Percentiles rank a stretch among this genome's conserved stretches.
Evolutionary conservation across 2,329 filamentous ascomycete species (phyloP).

Genomic region (Aspergillus glaucus): DNA sequence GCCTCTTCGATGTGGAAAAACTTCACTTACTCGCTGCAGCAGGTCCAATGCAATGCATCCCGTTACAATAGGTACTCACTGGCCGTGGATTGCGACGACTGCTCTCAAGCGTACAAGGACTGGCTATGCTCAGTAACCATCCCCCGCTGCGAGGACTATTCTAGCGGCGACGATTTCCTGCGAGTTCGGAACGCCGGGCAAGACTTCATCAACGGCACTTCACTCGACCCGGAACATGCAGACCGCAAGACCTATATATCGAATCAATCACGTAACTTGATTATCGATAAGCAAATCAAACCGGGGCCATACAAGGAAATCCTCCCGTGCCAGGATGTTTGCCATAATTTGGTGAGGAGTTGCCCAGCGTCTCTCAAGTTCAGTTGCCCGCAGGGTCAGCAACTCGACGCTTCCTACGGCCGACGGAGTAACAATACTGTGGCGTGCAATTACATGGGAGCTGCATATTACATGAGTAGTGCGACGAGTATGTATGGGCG

Average conservation of each 20-base stretch:
- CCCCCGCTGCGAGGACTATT: constrained; percentile 84
- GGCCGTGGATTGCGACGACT: constrained; percentile 67
- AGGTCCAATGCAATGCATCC: constrained; percentile 76
- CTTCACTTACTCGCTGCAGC: constrained; percentile 75
- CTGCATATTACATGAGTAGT: constrained; percentile 46
- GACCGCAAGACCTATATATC: constrained; percentile 34
- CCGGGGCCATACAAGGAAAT: constrained; percentile 94
- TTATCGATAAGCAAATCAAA: constrained; percentile 64
- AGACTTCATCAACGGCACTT: constrained; percentile 63
- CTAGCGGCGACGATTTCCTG: constrained; percentile 49
- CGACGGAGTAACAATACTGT: constrained; percentile 34
- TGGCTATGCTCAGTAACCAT: constrained; percentile 95
- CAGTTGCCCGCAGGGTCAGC: constrained; percentile 57
- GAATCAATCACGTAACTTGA: constrained; percentile 59
- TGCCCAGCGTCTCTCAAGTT: constrained; percentile 76
- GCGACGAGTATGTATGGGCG: not conserved
- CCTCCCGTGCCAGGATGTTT: constrained; percentile 79
- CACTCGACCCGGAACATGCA: constrained; percentile 36
- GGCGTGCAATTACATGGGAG: constrained; percentile 58
- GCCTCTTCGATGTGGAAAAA: constrained; percentile 64
- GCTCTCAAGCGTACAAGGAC: constrained; percentile 73
- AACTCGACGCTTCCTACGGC: constrained; percentile 49
- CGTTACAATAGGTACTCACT: constrained; percentile 74
- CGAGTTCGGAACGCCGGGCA: constrained; percentile 66
- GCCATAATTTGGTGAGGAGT: constrained; percentile 75